A percentile compares a stretch with the other conserved stretches of the same genome.
Evolutionary conservation across 805 yeast genomes (phyloP).

Genomic region (Trichomonascus vanleenenianus): DNA sequence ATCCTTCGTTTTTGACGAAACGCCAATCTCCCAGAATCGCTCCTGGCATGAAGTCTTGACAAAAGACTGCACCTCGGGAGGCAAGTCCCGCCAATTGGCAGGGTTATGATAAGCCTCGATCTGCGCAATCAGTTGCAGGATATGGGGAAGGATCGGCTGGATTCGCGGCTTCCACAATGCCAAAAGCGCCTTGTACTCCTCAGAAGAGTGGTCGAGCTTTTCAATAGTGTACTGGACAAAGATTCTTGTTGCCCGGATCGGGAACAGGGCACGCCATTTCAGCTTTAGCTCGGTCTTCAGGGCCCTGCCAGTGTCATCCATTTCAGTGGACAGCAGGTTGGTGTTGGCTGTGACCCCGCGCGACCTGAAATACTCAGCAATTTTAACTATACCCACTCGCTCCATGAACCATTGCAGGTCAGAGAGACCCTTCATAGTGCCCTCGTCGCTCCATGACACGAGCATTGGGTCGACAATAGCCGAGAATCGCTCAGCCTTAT

Average conservation of each 20-base stretch:
- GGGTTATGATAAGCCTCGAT: slow-evolving; percentile 94
- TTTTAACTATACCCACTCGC: slow-evolving; percentile 86
- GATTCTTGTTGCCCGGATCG: slow-evolving; percentile 90
- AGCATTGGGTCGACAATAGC: slow-evolving; percentile 91
- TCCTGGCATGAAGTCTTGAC: slow-evolving; percentile 86
- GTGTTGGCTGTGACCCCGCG: slow-evolving; percentile 75
- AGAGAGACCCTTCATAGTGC: slow-evolving; percentile 78
- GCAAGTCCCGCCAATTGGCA: slow-evolving; percentile 79
- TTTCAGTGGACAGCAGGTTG: slow-evolving; percentile 64
- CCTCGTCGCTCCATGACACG: slow-evolving; percentile 85
- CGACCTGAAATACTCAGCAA: slow-evolving; percentile 80
- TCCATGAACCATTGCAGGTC: slow-evolving; percentile 98
- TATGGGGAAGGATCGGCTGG: slow-evolving; percentile 85
- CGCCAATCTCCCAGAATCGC: slow-evolving; percentile 98
- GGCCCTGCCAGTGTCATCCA: slow-evolving; percentile 82
- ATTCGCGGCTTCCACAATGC: slow-evolving; percentile 89
- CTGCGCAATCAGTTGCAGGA: slow-evolving; percentile 77
- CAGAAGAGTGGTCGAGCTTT: slow-evolving; percentile 70
- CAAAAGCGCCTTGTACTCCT: slow-evolving; percentile 62
- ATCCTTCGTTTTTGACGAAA: slow-evolving; percentile 87
- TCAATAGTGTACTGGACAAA: slow-evolving; percentile 94
- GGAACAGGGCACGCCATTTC: slow-evolving; percentile 91
- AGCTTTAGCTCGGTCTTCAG: slow-evolving; percentile 74
- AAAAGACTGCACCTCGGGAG: slow-evolving; percentile 84
- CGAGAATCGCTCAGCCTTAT: slow-evolving; percentile 71